Evolutionary conservation across 306 rosid species (phyloP), one percentile per base, ranked within the genome.

Genomic region (Medicago arabica): DNA sequence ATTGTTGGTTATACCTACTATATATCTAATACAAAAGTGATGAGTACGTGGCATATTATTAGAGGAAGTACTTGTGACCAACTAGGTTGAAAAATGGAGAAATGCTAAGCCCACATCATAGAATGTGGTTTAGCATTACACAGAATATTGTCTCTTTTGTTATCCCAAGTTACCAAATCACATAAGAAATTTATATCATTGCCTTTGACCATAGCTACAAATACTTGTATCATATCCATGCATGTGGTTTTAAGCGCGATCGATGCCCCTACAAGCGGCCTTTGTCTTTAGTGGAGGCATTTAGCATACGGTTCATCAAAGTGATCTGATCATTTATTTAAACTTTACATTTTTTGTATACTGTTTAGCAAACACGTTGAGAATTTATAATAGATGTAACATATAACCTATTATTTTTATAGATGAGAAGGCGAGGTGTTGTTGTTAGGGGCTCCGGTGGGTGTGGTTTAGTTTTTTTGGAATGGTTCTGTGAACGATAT

Each of bases 111-210:
- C 9, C 80, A 66, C 10, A 15, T 6, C 51, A 44, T 76, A 69
- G 62, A 67, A 55, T 31, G 69, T 67, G 75, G 60, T 44, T 67
- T 57, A 28, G 60, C 41, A 41, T 28, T 58, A n/a, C 39, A 9
- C 68, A 34, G 0, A 62, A 19, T 19, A 55, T 46, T 46, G 7
- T 46, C 51, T 46, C 51, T 46, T 46, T 46, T 46, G 16, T 46
- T 46, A 46, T 46, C 16, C 51, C 51, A 46, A 13, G 51, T 46
- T 46, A 46, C 51, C 51, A 1, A 13, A 46, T 46, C 51, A 12
- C n/a, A 46, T 46, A 46, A 46, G n/a, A 46, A 46, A 46, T 28
- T 28, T 28, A 28, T 12, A 13, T 46, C 51, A 46, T 4, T 46
- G 51, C 7, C 51, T 12, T 46, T 46, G 51, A 46, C 51, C 51